Conservation (phyloP, 345 rosid genomes). For the Jatropha curcas region DNA sequence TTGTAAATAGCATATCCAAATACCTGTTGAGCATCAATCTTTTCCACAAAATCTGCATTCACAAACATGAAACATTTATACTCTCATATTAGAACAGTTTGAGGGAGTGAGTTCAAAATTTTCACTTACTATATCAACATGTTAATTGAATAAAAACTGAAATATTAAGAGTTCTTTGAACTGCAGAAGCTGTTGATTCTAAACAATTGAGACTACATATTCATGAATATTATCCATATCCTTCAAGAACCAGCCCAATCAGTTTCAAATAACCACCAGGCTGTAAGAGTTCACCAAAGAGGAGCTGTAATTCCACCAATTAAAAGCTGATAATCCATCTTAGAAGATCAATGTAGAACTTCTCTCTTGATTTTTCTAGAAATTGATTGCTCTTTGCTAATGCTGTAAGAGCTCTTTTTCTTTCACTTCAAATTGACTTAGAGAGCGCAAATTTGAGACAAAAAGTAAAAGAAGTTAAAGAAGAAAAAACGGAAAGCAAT, state of each 20-base stretch:
- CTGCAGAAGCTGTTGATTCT: too few relatives aligned
- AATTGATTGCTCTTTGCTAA: not conserved
- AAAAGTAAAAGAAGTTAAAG: too few relatives aligned
- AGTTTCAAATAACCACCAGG: constrained; percentile 44
- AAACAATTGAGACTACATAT: too few relatives aligned
- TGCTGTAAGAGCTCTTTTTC: not conserved
- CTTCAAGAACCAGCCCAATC: constrained; percentile 39
- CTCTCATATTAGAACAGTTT: too few relatives aligned
- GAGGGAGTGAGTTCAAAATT: too few relatives aligned
- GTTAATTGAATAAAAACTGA: not conserved
- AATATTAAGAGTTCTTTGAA: too few relatives aligned
- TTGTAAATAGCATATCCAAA: constrained; percentile 58
- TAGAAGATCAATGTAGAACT: not conserved
- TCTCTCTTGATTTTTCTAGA: too few relatives aligned
- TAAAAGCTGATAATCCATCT: constrained; percentile 9
- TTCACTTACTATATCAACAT: too few relatives aligned
- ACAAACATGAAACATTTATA: too few relatives aligned
- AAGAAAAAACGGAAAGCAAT: too few relatives aligned
- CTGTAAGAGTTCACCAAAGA: constrained; percentile 35
- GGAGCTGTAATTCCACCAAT: not conserved
- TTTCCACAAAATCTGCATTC: constrained; percentile 49
- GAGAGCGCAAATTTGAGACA: too few relatives aligned
- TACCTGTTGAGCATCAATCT: constrained; percentile 53
- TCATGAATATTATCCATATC: not conserved
- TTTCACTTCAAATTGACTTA: too few relatives aligned